Percentiles rank a stretch among this genome's conserved stretches.
Conservation (phyloP, 163 green algal species). For the Chloromonas sp. region DNA sequence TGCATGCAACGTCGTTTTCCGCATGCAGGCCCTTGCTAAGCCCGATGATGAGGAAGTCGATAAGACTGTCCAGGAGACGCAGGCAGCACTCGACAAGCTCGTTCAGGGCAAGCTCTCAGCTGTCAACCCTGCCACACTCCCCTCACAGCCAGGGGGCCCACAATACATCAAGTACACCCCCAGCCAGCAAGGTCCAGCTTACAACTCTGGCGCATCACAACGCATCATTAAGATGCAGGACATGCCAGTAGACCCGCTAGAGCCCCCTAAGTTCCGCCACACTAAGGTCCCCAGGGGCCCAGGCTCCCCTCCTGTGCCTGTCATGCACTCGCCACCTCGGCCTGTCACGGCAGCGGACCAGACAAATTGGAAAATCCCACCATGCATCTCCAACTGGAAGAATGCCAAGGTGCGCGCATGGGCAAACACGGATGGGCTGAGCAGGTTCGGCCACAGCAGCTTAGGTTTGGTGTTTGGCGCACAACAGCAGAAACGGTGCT, state of each 20-base stretch:
- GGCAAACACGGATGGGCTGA: background rate
- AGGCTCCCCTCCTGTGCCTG: constrained; percentile 84
- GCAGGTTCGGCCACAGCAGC: too few relatives aligned
- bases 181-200: constrained; percentile 54
- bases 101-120: constrained; percentile 75
- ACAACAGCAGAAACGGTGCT: too few relatives aligned
- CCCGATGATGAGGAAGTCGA: constrained; percentile 84
- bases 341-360: constrained; percentile 84
- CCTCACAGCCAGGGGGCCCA: constrained; percentile 48
- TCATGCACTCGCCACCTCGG: constrained; percentile 94
- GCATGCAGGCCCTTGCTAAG: constrained; percentile 48
- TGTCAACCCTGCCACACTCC: constrained; percentile 76
- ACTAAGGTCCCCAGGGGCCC: constrained; percentile 86
- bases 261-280: constrained; percentile 95
- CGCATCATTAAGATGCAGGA: constrained; percentile 89
- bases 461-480: too few relatives aligned
- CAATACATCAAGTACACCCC: constrained; percentile 59
- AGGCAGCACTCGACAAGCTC: constrained; percentile 66
- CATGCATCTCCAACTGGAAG: constrained; percentile 99
- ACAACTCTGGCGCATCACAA: constrained; percentile 67
- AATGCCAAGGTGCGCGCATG: constrained; percentile 77
- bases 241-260: constrained; percentile 90
- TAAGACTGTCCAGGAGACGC: constrained; percentile 69
- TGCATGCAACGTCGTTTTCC: too few relatives aligned
- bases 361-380: constrained; percentile 97